Conservation (phyloP, 169 alveolate genomes). For the Plasmodium gaboni region DNA sequence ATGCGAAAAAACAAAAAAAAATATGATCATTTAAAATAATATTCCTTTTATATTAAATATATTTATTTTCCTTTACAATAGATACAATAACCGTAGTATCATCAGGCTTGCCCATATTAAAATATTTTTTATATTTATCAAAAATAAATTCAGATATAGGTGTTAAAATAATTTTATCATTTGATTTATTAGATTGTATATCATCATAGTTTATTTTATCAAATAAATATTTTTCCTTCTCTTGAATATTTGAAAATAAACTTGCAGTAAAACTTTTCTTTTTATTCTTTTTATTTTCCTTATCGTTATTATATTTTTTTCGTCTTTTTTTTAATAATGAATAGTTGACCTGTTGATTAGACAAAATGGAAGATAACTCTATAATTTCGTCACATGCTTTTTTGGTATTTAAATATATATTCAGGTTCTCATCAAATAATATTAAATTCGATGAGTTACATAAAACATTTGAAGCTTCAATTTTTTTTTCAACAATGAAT, state of each 20-base stretch:
- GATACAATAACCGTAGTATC: constrained; percentile 74
- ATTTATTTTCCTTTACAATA: constrained; percentile 61
- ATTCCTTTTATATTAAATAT: neutral
- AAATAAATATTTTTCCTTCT: constrained; percentile 35
- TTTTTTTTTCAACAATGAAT: constrained; percentile 39
- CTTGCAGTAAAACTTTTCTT: neutral
- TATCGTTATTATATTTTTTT: constrained; percentile 21
- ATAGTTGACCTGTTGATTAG: constrained; percentile 42
- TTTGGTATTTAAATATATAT: constrained; percentile 48
- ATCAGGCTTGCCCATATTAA: constrained; percentile 75
- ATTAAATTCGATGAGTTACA: constrained; percentile 57
- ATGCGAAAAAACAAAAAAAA: neutral
- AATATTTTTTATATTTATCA: constrained; percentile 69
- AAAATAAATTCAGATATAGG: constrained; percentile 71
- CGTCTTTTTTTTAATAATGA: constrained; percentile 50
- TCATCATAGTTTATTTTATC: constrained; percentile 75
- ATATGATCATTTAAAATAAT: constrained; percentile 2
- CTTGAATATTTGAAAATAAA: neutral
- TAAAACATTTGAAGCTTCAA: neutral
- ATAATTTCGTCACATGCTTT: constrained; percentile 68
- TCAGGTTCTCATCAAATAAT: constrained; percentile 43
- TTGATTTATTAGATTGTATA: constrained; percentile 60
- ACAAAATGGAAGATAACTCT: constrained; percentile 46
- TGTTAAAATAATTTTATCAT: constrained; percentile 68
- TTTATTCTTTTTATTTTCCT: neutral